Percentiles rank a stretch among this genome's conserved stretches.
Conservation (phyloP, 2,329 filamentous ascomycete species). For the Aspergillus fischeri region DNA sequence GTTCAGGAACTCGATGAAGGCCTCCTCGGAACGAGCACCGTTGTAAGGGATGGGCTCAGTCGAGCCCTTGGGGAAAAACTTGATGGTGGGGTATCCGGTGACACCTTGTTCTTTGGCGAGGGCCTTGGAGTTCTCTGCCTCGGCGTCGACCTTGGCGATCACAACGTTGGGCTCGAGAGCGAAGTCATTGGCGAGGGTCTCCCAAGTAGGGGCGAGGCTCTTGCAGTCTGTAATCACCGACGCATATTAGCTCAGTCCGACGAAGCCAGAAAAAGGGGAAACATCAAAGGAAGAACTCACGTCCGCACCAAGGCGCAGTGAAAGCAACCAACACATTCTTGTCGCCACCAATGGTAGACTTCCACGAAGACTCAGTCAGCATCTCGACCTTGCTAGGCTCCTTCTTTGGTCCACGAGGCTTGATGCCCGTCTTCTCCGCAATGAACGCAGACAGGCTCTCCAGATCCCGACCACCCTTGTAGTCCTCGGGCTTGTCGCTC, state of each 20-base stretch:
- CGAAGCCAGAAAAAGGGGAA: conserved; percentile 4
- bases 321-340: conserved; percentile 94
- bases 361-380: conserved; percentile 76
- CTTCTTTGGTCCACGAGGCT: conserved; percentile 61
- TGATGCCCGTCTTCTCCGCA: conserved; percentile 78
- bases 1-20: conserved; percentile 79
- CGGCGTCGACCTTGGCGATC: conserved; percentile 93
- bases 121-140: conserved; percentile 78
- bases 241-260: conserved; percentile 4
- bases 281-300: conserved; percentile 56
- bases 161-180: conserved; percentile 71
- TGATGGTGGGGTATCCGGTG: conserved; percentile 90
- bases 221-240: conserved; percentile 77
- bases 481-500: conserved; percentile 78
- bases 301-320: conserved; percentile 97
- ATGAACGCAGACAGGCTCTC: conserved; percentile 81
- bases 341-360: conserved; percentile 71
- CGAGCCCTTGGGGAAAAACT: conserved; percentile 88
- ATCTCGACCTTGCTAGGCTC: conserved; percentile 71
- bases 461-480: conserved; percentile 80
- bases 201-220: conserved; percentile 83
- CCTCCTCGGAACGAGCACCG: conserved; percentile 71
- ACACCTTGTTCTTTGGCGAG: conserved; percentile 73
- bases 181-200: conserved; percentile 79
- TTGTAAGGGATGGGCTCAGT: conserved; percentile 67